phyloP scores from a whole-genome alignment of 768 basidiomycete genomes.

The Suillus clintonianus region DNA sequence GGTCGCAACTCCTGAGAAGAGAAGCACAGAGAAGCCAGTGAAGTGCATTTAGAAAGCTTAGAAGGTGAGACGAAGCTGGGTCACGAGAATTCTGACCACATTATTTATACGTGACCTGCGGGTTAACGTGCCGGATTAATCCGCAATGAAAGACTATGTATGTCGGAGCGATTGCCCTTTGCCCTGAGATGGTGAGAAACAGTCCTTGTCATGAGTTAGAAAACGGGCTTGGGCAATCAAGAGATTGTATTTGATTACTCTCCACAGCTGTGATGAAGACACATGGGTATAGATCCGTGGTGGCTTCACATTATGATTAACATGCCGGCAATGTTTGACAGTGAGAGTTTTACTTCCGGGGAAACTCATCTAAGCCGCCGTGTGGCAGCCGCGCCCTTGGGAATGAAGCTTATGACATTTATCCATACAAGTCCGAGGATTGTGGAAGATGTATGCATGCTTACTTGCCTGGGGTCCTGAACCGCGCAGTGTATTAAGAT shows the following conservation, averaged over 20 bases:
- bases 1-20: slow-evolving; percentile 7
- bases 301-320: not conserved
- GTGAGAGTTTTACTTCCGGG: not conserved
- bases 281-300: not conserved
- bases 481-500: no score
- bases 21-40: slow-evolving; percentile 5
- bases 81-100: slow-evolving; percentile 1
- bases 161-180: not conserved
- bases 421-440: not conserved
- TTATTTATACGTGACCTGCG: not conserved
- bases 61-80: slow-evolving; percentile 7
- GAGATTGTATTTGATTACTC: not conserved
- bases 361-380: not conserved
- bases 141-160: not conserved
- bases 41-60: slow-evolving; percentile 10
- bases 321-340: not conserved
- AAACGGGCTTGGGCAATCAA: not conserved
- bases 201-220: not conserved
- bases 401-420: not conserved
- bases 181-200: slow-evolving; percentile 10
- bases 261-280: not conserved
- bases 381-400: not conserved
- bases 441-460: not conserved
- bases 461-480: not conserved
- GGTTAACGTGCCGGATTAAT: no score